A percentile compares a stretch with the other conserved stretches of the same genome.
phyloP scores from a whole-genome alignment of 2,329 filamentous ascomycete genomes.

The Arthrobotrys entomopaga region DNA sequence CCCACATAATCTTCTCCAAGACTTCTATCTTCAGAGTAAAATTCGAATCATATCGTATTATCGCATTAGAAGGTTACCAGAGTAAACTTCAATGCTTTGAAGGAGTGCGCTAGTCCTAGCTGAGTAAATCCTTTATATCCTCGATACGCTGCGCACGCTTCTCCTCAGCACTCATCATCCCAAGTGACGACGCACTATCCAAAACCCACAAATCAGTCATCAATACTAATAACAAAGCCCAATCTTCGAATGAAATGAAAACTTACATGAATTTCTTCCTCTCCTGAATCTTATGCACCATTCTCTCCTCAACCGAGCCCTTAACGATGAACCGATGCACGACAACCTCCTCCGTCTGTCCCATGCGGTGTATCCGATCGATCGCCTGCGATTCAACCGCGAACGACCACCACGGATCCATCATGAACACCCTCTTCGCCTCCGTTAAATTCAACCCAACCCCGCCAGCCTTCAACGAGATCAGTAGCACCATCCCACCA shows the following conservation, averaged over 20 bases:
- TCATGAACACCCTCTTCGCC: conserved; percentile 93
- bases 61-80: too few relatives aligned
- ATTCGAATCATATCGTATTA: too few relatives aligned
- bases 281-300: conserved; percentile 86
- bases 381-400: conserved; percentile 97
- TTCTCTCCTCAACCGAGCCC: conserved; percentile 92
- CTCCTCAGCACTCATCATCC: conserved; percentile 94
- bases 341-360: conserved; percentile 84
- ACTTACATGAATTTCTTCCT: conserved; percentile 94
- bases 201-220: conserved; percentile 56
- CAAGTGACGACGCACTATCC: conserved; percentile 84
- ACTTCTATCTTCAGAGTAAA: too few relatives aligned
- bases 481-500: conserved; percentile 78
- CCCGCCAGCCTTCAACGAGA: conserved; percentile 88
- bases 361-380: conserved; percentile 96
- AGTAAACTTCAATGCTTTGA: not conserved
- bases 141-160: conserved; percentile 90
- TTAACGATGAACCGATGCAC: conserved; percentile 90
- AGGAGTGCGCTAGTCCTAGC: conserved; percentile 59
- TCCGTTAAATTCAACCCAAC: conserved; percentile 92
- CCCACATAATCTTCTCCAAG: too few relatives aligned
- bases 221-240: too few relatives aligned
- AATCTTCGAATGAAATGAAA: conserved; percentile 3
- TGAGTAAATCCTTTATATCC: conserved; percentile 90
- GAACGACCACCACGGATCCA: conserved; percentile 99